Percentiles rank a stretch among this genome's conserved stretches.
Conservation (phyloP, 179 eudicot species). For the Amaranthus tricolor region DNA sequence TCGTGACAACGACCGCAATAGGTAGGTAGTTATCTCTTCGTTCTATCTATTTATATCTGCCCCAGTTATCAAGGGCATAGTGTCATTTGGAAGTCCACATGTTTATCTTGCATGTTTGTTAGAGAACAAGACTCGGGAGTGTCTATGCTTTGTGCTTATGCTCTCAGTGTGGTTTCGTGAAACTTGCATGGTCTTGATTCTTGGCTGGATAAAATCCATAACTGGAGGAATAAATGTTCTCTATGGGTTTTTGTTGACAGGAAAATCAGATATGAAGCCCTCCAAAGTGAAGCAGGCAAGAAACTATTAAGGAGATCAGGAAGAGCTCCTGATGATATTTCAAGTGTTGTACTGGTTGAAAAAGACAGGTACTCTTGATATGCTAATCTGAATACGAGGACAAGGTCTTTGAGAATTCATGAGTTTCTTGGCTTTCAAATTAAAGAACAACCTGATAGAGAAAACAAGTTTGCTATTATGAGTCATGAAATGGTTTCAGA, state of each 20-base stretch:
- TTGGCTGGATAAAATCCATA: not conserved
- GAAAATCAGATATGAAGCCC: slow-evolving; percentile 83
- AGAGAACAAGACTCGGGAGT: not conserved
- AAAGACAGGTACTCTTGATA: slow-evolving; percentile 53
- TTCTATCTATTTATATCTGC: not conserved
- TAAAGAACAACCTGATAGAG: not conserved
- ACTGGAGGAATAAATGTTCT: not conserved
- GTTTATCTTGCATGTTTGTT: not conserved
- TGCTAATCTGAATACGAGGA: not conserved
- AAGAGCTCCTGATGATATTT: slow-evolving; percentile 95
- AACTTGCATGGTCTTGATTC: not conserved
- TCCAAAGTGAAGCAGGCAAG: slow-evolving; percentile 92
- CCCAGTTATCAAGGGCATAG: not conserved
- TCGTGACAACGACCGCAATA: slow-evolving; percentile 67
- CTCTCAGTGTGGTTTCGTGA: not conserved
- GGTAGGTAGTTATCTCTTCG: slow-evolving; percentile 37
- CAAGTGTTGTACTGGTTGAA: slow-evolving; percentile 98
- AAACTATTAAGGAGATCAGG: slow-evolving; percentile 70
- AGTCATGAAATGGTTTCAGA: not conserved
- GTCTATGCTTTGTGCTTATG: not conserved
- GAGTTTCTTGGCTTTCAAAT: not conserved
- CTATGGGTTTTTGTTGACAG: slow-evolving; percentile 32
- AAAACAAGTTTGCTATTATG: not conserved
- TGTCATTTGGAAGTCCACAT: not conserved
- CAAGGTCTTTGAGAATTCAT: not conserved